Base-by-base conservation (phyloP, 1,139 yeast species). In the Blastobotrys ciferrii region DNA sequence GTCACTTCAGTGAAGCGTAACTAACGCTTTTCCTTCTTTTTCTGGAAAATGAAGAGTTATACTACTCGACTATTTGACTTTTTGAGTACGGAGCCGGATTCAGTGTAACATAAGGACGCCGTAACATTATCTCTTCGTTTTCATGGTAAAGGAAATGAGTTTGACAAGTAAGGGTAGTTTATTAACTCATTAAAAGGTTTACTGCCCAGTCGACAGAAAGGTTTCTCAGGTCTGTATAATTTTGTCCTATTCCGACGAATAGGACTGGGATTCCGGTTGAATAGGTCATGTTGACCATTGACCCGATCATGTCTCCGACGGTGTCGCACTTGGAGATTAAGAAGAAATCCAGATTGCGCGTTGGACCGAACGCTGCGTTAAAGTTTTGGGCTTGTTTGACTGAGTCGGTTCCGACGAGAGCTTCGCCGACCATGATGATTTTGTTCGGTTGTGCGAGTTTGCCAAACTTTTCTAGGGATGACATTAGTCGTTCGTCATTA, bases 361-460 rank as follows among this genome's bases (percentile, higher is more conserved):
- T 79, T 52, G 84, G 82, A 12, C 98, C 98, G 70, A 94, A 92
- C 0, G 98, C 97, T 57, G 81, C 80, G 65, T 92, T 91, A 70
- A 92, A 92, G 64, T 92, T 91, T 49, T 80, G 80, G 0, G 98
- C 98, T 66, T 92, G 98, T 64, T 87, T 88, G 3, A 92, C 97
- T 1, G 97, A 88, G 64, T 92, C 98, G 0, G 98, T 91, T 17
- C 98, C 98, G 1, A 91, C 98, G 42, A 92, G 74, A 0, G 98
- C 98, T 67, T 92, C 98, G 40, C 98, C 98, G 15, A 92, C 98
- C 98, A 92, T 92, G 61, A 92, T 89, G 62, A 92, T 91, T 69
- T 87, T 91, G 68, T 92, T 94, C 1, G 98, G 98, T 51, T 87
- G 79, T 2, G 98, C 98, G 45, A 95, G 91, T 61, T 87, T 91